A percentile compares a stretch with the other conserved stretches of the same genome.
These are phyloP conservation scores for Meira nashicola DNA, from an alignment of 1,284 basidiomycete species.

Conservation along the genomic window DNA sequence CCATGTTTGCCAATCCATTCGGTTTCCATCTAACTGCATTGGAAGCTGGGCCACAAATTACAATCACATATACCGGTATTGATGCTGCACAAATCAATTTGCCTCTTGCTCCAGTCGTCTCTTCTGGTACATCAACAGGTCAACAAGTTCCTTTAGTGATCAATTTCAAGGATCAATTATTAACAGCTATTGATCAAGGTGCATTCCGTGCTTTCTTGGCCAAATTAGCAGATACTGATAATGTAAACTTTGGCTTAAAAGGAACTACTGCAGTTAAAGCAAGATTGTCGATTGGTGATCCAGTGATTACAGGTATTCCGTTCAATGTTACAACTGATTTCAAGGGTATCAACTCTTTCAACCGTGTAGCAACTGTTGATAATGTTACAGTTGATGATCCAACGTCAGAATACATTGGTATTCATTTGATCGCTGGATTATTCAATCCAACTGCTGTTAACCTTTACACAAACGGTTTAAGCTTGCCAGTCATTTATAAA, in stretches of 20 bases:
- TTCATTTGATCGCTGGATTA: conserved; percentile 30
- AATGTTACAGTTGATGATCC: conserved; percentile 51
- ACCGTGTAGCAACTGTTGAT: conserved; percentile 56
- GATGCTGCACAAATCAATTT: conserved; percentile 64
- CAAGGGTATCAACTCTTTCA: conserved; percentile 56
- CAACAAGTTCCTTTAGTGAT: conserved; percentile 57
- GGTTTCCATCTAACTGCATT: conserved; percentile 68
- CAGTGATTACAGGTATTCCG: conserved; percentile 61
- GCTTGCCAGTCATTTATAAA: conserved; percentile 63
- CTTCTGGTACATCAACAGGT: conserved; percentile 62
- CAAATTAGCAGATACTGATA: conserved; percentile 57
- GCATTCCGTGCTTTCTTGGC: conserved; percentile 64
- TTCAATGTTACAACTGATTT: conserved; percentile 63
- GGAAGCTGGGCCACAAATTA: conserved; percentile 61
- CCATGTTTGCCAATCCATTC: conserved; percentile 71
- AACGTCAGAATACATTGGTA: conserved; percentile 24
- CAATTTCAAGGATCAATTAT: conserved; percentile 61
- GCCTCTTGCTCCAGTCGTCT: conserved; percentile 55
- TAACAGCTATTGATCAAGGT: conserved; percentile 59
- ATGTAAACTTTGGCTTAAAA: conserved; percentile 59
- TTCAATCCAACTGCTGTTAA: conserved; percentile 57
- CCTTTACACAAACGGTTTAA: conserved; percentile 61
- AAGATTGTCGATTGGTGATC: conserved; percentile 62
- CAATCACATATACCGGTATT: conserved; percentile 58
- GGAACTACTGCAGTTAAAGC: conserved; percentile 65